phyloP scores from a whole-genome alignment of 2,329 filamentous ascomycete species.

The Microsporum ferrugineum region DNA sequence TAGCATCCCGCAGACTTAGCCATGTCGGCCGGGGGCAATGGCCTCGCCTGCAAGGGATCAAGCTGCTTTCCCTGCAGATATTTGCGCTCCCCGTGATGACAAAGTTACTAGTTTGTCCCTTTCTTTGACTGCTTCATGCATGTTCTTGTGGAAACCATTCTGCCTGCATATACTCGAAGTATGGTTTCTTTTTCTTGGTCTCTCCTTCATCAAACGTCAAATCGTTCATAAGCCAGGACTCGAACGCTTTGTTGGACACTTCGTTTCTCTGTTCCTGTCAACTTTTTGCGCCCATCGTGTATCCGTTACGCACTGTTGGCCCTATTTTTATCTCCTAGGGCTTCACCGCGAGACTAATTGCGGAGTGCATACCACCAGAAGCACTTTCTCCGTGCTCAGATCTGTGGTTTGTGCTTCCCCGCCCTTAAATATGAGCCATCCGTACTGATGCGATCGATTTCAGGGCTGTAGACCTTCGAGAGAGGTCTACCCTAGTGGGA shows the following conservation, averaged over 20 bases:
- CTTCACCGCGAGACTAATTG: neutral
- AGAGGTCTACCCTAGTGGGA: neutral
- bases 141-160: neutral
- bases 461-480: neutral
- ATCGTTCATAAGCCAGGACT: neutral
- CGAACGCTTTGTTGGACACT: neutral
- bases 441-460: neutral
- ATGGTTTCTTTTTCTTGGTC: neutral
- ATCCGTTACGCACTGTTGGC: neutral
- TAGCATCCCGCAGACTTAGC: neutral
- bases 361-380: neutral
- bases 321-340: neutral
- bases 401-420: constrained; percentile 1
- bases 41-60: neutral
- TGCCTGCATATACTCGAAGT: neutral
- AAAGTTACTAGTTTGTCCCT: neutral
- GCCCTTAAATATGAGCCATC: neutral
- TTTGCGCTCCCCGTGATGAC: neutral
- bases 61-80: neutral
- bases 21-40: neutral
- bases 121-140: constrained; percentile 1
- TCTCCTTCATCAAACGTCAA: neutral
- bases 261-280: neutral
- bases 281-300: neutral
- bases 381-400: neutral